Base-by-base conservation (phyloP, 2,329 filamentous ascomycete genomes). In the Penicillium frequentans region DNA sequence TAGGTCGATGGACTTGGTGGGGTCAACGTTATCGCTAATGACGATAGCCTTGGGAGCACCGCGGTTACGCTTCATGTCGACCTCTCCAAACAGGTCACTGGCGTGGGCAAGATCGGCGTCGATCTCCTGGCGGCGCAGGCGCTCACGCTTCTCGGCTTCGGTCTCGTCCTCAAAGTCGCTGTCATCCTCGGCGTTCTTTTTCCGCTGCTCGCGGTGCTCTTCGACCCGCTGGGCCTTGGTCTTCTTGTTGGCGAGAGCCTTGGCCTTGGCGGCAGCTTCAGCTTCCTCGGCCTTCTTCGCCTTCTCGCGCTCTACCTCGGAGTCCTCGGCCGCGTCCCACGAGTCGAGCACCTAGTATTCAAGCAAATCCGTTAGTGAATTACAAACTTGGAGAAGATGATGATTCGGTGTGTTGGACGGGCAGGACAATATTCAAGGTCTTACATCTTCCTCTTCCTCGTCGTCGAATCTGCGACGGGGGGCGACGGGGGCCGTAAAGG, bases 311-410 rank as follows among this genome's bases (percentile, higher is more conserved):
- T 99, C 95, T 68, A 88, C 93, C 70, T 99, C 95, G 60, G 92
- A 96, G 79, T 99, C 95, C 72, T 98, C 95, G 66, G 90, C 93
- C 57, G 91, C 93, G 70, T 98, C 93, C 95, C 95, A 99, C 33
- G 91, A 93, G 59, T 99, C 95, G 71, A 97, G 85, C 56, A 98
- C 91, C 89, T 96, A 63, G 56, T 45, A 24, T 50, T 49, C 1
- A 23, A 42, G 35, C 10, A 21, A 51, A 3, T 14, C 9, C 19
- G 21, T 39, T 47, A 37, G 42, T n/a, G 16, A 19, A 33, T 37
- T 23, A 14, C 14, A 16, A 11, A 29, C 23, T 39, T 42, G 16
- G 6, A 27, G 23, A n/a, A 43, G 16, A 57, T 35, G 55, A 24
- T 14, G 6, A 19, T 39, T 19, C 14, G 8, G 19, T 37, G 16